Evolutionary conservation across 2,329 filamentous ascomycete species (phyloP).

Genomic region (Aspergillus jensenii): DNA sequence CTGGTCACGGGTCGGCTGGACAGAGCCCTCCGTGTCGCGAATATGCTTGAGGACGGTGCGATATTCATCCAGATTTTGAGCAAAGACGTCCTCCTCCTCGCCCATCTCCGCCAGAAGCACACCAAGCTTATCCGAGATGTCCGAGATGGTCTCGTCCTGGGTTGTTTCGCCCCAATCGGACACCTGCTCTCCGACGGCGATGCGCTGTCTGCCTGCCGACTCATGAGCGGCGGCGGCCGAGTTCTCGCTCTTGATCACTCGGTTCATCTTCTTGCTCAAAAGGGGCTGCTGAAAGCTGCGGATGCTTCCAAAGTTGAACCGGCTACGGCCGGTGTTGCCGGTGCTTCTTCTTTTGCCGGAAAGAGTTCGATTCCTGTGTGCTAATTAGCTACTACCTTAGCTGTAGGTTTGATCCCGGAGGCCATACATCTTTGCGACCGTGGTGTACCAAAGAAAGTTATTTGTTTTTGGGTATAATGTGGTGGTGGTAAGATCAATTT

Average conservation of each 20-base stretch:
- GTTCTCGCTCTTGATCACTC: constrained; percentile 94
- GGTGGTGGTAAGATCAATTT: neutral
- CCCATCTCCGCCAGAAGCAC: constrained; percentile 90
- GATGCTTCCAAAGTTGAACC: constrained; percentile 83
- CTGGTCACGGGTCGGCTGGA: constrained; percentile 86
- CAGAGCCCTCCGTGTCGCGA: constrained; percentile 90
- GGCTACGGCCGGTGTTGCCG: constrained; percentile 48
- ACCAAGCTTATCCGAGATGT: constrained; percentile 93
- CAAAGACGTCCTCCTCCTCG: constrained; percentile 87
- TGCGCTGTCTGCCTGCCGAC: constrained; percentile 77
- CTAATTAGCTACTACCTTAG: neutral
- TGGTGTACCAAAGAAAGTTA: neutral
- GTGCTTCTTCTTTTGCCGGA: constrained; percentile 40
- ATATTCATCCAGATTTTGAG: constrained; percentile 83
- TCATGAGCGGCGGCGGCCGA: constrained; percentile 82
- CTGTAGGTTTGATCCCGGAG: neutral
- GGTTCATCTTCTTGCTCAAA: constrained; percentile 82
- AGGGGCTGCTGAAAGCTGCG: constrained; percentile 84
- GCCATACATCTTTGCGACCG: constrained; percentile 15
- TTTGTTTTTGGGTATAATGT: neutral
- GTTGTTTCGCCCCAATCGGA: constrained; percentile 97
- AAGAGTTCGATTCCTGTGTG: constrained; percentile 42
- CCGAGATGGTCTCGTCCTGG: constrained; percentile 79
- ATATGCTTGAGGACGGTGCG: constrained; percentile 83
- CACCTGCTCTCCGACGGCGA: constrained; percentile 82